phyloP scores from a whole-genome alignment of 352 stramenopile species.

The Pythium grandisporangium region DNA sequence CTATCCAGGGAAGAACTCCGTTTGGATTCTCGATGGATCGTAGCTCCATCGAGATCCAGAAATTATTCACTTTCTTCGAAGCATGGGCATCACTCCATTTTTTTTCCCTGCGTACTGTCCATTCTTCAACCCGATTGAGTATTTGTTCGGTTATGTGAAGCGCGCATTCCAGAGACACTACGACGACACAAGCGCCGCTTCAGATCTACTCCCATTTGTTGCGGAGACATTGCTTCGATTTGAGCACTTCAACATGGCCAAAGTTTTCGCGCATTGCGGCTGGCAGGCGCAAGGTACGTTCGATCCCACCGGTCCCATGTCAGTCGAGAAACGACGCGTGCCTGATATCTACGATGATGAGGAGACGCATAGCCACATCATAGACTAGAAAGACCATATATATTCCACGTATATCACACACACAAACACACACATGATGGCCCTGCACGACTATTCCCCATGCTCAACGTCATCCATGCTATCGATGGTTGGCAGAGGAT shows the following conservation, averaged over 20 bases:
- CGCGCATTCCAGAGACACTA: slow-evolving; percentile 7
- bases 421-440: not conserved
- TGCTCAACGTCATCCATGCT: slow-evolving; percentile 11
- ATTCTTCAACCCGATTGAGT: too few species aligned
- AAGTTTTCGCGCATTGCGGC: slow-evolving; percentile 7
- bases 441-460: not conserved
- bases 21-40: too few species aligned
- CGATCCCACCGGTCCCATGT: slow-evolving; percentile 3
- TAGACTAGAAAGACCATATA: too few species aligned
- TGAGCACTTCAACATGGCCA: not conserved
- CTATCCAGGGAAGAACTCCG: slow-evolving; percentile 15
- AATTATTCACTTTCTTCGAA: too few species aligned
- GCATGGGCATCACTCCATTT: too few species aligned
- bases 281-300: slow-evolving; percentile 2
- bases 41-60: too few species aligned
- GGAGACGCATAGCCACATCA: too few species aligned
- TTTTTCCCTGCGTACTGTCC: too few species aligned
- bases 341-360: not conserved
- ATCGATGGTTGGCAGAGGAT: slow-evolving; percentile 5
- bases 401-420: not conserved
- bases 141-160: too few species aligned
- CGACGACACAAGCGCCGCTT: slow-evolving; percentile 1
- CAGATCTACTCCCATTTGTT: slow-evolving; percentile 2
- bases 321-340: not conserved
- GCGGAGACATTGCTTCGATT: slow-evolving; percentile 5